phyloP scores from a whole-genome alignment of 805 yeast genomes.

The Isabelozyma pseudorhagii region DNA sequence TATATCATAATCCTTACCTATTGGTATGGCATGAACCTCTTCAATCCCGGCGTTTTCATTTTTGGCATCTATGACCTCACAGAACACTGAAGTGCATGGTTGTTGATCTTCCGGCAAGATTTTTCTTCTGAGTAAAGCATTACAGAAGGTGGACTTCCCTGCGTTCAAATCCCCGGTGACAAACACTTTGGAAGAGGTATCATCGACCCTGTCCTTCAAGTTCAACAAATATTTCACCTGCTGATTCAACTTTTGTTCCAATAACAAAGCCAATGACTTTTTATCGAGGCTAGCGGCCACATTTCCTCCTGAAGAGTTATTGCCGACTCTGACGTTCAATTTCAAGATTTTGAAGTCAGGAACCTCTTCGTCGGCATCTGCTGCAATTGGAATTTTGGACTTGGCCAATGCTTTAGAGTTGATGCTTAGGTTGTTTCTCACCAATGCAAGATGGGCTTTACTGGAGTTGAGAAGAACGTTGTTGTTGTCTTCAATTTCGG shows the following conservation, averaged over 20 bases:
- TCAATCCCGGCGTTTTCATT: constrained; percentile 68
- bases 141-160: constrained; percentile 95
- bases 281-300: constrained; percentile 61
- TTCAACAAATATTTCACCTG: constrained; percentile 66
- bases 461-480: constrained; percentile 42
- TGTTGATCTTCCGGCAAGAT: constrained; percentile 94
- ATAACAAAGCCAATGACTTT: constrained; percentile 61
- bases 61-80: constrained; percentile 85
- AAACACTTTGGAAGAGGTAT: constrained; percentile 88
- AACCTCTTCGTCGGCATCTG: constrained; percentile 9
- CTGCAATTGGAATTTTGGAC: constrained; percentile 5
- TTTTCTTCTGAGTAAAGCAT: constrained; percentile 74
- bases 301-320: constrained; percentile 30
- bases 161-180: constrained; percentile 97
- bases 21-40: constrained; percentile 88
- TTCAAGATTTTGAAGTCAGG: constrained; percentile 59
- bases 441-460: constrained; percentile 51
- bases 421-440: constrained; percentile 35
- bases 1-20: constrained; percentile 48
- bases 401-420: constrained; percentile 13
- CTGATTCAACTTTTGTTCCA: constrained; percentile 65
- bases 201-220: constrained; percentile 80
- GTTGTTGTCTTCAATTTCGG: constrained; percentile 32
- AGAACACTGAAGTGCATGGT: constrained; percentile 94
- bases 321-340: constrained; percentile 57